phyloP scores from a whole-genome alignment of 73 alveolate genomes.

The Stentor roeselii region DNA sequence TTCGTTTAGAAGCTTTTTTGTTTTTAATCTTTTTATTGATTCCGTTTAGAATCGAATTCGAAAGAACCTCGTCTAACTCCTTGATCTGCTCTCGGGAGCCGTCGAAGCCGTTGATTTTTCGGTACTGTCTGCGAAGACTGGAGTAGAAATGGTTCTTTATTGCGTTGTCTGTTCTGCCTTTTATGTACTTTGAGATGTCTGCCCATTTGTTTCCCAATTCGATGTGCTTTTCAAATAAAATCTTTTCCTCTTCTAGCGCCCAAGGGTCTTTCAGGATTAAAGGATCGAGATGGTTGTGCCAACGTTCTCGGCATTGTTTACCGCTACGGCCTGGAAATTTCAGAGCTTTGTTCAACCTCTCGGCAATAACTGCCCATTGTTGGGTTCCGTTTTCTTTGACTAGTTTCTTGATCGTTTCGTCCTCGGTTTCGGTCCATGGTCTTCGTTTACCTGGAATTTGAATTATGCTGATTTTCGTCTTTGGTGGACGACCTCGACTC shows the following conservation, averaged over 20 bases:
- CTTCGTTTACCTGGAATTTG: slow-evolving; percentile 17
- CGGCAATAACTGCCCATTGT: slow-evolving; percentile 61
- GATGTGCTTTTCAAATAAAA: slow-evolving; percentile 70
- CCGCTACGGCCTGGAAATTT: slow-evolving; percentile 69
- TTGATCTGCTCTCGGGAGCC: neutral
- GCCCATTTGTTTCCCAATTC: slow-evolving; percentile 90
- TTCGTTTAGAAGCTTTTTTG: neutral
- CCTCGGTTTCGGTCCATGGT: slow-evolving; percentile 49
- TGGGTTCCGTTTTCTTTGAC: slow-evolving; percentile 54
- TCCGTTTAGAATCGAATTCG: neutral
- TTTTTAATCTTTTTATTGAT: neutral
- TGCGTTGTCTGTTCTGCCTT: slow-evolving; percentile 89
- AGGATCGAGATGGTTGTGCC: slow-evolving; percentile 95
- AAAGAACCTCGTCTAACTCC: neutral
- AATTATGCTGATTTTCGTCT: neutral
- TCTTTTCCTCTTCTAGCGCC: slow-evolving; percentile 87
- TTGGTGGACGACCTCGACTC: slow-evolving; percentile 17
- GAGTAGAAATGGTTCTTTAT: slow-evolving; percentile 87
- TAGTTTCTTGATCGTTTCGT: slow-evolving; percentile 51
- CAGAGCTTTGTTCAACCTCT: slow-evolving; percentile 33
- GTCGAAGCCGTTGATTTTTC: slow-evolving; percentile 55
- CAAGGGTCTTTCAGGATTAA: slow-evolving; percentile 81
- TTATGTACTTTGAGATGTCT: slow-evolving; percentile 77
- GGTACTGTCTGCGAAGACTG: slow-evolving; percentile 66
- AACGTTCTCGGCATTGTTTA: slow-evolving; percentile 95